Conservation (phyloP, 768 basidiomycete species). For the Udeniomyces megalosporus region DNA sequence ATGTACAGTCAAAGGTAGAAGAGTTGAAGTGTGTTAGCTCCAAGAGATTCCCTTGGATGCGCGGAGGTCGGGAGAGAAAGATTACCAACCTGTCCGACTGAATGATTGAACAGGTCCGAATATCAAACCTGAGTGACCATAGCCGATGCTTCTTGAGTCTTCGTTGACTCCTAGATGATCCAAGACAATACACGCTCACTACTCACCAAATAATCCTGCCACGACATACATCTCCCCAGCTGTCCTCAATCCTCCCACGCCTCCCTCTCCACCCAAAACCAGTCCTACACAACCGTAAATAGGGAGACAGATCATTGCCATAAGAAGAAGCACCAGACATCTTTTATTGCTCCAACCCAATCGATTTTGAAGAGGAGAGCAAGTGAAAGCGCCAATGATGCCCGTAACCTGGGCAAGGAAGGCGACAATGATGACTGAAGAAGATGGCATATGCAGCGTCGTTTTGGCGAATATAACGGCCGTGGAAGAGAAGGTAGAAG, state of each 20-base stretch:
- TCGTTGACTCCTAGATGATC: too few relatives aligned
- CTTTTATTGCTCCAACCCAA: slow-evolving; percentile 49
- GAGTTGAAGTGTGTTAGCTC: not conserved
- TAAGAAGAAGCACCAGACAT: slow-evolving; percentile 50
- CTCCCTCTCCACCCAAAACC: slow-evolving; percentile 26
- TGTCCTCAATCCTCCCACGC: slow-evolving; percentile 60
- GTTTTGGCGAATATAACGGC: slow-evolving; percentile 89
- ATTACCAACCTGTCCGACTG: too few relatives aligned
- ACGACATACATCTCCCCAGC: slow-evolving; percentile 71
- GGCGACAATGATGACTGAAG: slow-evolving; percentile 63
- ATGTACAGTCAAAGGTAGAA: slow-evolving; percentile 35
- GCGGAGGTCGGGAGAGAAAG: not conserved
- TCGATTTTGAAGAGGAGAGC: slow-evolving; percentile 55
- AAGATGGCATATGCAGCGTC: slow-evolving; percentile 60
- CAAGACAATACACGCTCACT: slow-evolving; percentile 33
- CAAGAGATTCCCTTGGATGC: not conserved
- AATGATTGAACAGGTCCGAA: slow-evolving; percentile 82
- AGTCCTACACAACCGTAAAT: slow-evolving; percentile 49
- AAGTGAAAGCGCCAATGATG: slow-evolving; percentile 23
- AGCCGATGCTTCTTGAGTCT: not conserved
- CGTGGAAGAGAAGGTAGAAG: slow-evolving; percentile 65
- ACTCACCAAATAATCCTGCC: slow-evolving; percentile 51
- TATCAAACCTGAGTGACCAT: slow-evolving; percentile 24
- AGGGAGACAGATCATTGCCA: slow-evolving; percentile 50
- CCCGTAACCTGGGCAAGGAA: slow-evolving; percentile 31